Conservation (phyloP, 495 filamentous ascomycete genomes). For the Trichocladium antarcticum region DNA sequence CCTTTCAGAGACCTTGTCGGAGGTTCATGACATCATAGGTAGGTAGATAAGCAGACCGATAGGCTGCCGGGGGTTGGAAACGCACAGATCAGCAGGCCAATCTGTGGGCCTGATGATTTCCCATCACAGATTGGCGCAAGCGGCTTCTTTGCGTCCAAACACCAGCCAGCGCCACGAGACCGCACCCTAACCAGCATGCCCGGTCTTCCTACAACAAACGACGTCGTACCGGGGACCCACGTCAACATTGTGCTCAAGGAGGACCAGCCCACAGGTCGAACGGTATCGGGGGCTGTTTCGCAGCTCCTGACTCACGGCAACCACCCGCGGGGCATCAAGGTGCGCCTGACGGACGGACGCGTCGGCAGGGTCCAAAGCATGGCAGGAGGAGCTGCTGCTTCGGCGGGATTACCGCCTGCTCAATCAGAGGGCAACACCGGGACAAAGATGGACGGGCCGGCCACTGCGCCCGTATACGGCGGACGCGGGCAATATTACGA, state of each 20-base stretch:
- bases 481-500: conserved; percentile 1
- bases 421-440: background rate
- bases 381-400: conserved; percentile 18
- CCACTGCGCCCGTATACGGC: background rate
- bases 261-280: conserved; percentile 58
- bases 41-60: no score
- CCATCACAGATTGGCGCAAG: no score
- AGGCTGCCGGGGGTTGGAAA: no score
- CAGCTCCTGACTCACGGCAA: conserved; percentile 57
- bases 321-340: conserved; percentile 68
- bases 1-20: no score
- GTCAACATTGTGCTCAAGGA: conserved; percentile 62
- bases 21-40: no score
- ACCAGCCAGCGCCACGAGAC: no score
- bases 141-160: no score
- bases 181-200: conserved; percentile 3
- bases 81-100: no score
- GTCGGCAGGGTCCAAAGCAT: conserved; percentile 58
- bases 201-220: conserved; percentile 37
- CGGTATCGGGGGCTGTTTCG: conserved; percentile 49
- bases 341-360: conserved; percentile 53
- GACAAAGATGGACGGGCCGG: conserved; percentile 1
- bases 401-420: background rate
- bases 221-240: conserved; percentile 45
- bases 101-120: no score